These are phyloP conservation scores for Xylaria sp. DNA, from an alignment of 2,329 filamentous ascomycete species.

Conservation along the genomic window DNA sequence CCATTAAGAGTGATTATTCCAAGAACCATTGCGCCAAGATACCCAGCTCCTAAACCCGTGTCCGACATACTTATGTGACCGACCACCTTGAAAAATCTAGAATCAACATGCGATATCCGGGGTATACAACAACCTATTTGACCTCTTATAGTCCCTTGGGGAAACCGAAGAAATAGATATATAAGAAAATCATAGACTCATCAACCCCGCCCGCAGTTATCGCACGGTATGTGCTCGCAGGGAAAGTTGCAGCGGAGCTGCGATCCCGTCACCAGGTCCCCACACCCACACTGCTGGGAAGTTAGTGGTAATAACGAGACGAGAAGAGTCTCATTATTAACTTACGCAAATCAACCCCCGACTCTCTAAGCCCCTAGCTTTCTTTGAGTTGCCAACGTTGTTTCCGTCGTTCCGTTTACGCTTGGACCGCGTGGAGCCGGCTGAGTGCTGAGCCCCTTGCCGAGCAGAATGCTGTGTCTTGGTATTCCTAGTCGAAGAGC, in stretches of 20 bases:
- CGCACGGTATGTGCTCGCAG: conserved; percentile 39
- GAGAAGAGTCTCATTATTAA: conserved; percentile 7
- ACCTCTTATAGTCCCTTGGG: not conserved
- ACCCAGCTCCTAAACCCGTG: not conserved
- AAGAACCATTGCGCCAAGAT: not conserved
- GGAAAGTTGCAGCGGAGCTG: conserved; percentile 21
- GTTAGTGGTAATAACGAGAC: conserved; percentile 25
- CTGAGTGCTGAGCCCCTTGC: conserved; percentile 5
- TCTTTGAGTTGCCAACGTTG: conserved; percentile 33
- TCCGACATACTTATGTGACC: not conserved
- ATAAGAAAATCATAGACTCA: not conserved
- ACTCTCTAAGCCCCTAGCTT: conserved; percentile 18
- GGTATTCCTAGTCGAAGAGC: conserved; percentile 28
- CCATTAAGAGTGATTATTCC: not conserved
- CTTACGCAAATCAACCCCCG: conserved; percentile 31
- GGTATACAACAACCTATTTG: conserved; percentile 26
- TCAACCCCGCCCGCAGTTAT: conserved; percentile 28
- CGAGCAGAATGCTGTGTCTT: conserved; percentile 11
- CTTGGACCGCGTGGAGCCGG: conserved; percentile 30
- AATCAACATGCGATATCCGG: conserved; percentile 22
- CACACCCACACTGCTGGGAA: conserved; percentile 28
- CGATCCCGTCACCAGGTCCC: conserved; percentile 27
- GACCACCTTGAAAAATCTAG: conserved; percentile 7
- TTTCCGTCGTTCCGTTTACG: conserved; percentile 41
- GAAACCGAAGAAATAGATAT: not conserved